Evolutionary conservation across 306 rosid genomes (phyloP).

Genomic region (Arachis stenosperma): DNA sequence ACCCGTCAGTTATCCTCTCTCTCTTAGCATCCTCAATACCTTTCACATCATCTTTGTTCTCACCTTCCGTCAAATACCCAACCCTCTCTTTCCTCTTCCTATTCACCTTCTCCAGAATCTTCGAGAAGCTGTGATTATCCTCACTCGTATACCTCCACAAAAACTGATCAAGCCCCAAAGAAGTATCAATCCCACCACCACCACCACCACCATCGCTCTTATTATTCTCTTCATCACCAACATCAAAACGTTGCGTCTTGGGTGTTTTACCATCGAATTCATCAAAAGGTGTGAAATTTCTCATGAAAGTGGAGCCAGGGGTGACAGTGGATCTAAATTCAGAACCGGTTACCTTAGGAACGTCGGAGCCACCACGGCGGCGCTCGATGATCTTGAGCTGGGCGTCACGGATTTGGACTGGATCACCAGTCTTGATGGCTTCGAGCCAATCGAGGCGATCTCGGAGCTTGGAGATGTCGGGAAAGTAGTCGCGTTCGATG

Average conservation of each 20-base stretch:
- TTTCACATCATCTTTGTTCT: slow-evolving; percentile 48
- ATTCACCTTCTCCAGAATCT: slow-evolving; percentile 84
- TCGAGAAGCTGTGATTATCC: slow-evolving; percentile 82
- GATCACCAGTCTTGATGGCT: slow-evolving; percentile 80
- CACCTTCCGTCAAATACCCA: slow-evolving; percentile 71
- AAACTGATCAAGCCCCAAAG: slow-evolving; percentile 78
- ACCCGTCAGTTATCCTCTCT: slow-evolving; percentile 91
- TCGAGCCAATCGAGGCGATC: slow-evolving; percentile 97
- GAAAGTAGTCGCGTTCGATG: slow-evolving; percentile 95
- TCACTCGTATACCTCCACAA: slow-evolving; percentile 84
- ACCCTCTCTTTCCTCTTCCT: slow-evolving; percentile 95
- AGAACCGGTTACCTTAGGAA: slow-evolving; percentile 52
- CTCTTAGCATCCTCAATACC: slow-evolving; percentile 79
- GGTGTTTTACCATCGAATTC: slow-evolving; percentile 74
- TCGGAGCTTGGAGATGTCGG: slow-evolving; percentile 92
- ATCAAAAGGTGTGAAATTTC: slow-evolving; percentile 76
- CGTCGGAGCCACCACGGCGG: slow-evolving; percentile 39
- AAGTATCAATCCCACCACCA: slow-evolving; percentile 45
- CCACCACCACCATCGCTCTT: slow-evolving; percentile 37
- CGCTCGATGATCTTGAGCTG: slow-evolving; percentile 93
- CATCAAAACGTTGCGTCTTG: slow-evolving; percentile 40
- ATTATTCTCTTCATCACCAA: slow-evolving; percentile 34
- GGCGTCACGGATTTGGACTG: slow-evolving; percentile 85
- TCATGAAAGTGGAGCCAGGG: slow-evolving; percentile 82
- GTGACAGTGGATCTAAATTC: slow-evolving; percentile 61